Evolutionary conservation across 768 basidiomycete genomes (phyloP), one percentile per base, ranked within the genome.

Genomic region (Leccinum longicurvipes): DNA sequence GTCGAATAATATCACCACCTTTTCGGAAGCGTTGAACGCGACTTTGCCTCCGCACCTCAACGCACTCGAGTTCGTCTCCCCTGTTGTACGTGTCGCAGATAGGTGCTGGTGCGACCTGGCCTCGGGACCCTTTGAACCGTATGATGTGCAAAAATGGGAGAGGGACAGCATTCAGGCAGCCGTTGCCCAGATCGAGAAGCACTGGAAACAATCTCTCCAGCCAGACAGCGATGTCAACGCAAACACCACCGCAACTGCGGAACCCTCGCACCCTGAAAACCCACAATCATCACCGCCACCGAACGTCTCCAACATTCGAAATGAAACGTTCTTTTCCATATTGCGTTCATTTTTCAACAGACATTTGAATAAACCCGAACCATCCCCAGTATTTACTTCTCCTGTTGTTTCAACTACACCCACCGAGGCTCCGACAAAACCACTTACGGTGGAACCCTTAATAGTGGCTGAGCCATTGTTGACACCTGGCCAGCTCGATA

Each of bases 81-180:
- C 78, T 2, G 78, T 82, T 46, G 82, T 93, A 48, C 83, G 81
- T 25, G 78, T 89, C 3, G 77, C 80, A 4, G 91, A 93, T 62
- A 83, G 90, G 46, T 93, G 91, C 66, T 93, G 91, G 91, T 93
- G 91, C 61, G 91, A 93, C 63, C 74, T 91, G 57, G 81, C 84
- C 19, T 73, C 75, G 17, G 78, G 79, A 14, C 74, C 91, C 56
- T 93, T 93, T 62, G 83, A 87, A 59, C 86, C 89, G 7, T 91
- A 85, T 72, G 86, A 92, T 59, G 75, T 85, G 47, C 82, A 87
- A 29, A 77, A 77, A 47, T 93, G 91, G 91, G 91, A 93, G 66
- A 69, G 72, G 59, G 69, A 79, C 54, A 89, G 87, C 62, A 77
- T 92, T 14, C 73, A 80, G 55, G 77, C 75, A 47, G 65, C 75